Base-by-base conservation (phyloP, 768 basidiomycete species). In the Boletus huronensis region DNA sequence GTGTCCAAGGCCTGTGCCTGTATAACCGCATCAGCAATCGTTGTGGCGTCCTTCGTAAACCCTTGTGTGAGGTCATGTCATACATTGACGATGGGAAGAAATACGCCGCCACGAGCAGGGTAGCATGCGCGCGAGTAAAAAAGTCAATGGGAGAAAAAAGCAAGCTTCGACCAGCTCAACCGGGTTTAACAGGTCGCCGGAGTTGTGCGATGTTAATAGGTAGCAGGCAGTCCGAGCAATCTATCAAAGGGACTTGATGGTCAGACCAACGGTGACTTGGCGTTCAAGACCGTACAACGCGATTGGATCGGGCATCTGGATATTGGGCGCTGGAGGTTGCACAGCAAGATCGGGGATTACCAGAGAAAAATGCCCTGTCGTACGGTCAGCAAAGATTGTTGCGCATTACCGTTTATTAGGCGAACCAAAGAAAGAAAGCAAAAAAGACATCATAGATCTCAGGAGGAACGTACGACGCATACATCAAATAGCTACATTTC, bases 401-500 rank as follows among this genome's bases (percentile, higher is more conserved):
- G 1, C 34, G 10, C 52, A 13, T 31, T 7, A 16, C 23, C 23
- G 17, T 14, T 31, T 16, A 64, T 56, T 21, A 55, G 53, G 36
- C 45, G 2, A 51, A 32, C 46, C 29, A 50, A 35, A 8, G 13
- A 46, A 11, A 16, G 16, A 16, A 34, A 32, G 3, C 10, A 32
- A 31, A 31, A 13, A 28, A 41, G 38, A 52, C 23, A 48, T 44
- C 3, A 19, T 7, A 55, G 38, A 52, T 58, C 48, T 43, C 41
- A 6, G 25, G 36, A 54, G 39, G 54, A 53, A 57, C 47, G 39
- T 48, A 50, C 52, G 29, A 54, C 50, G 4, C 42, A 41, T 55
- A 54, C 43, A 66, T 49, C 36, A 32, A 19, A 54, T 50, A 59
- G 6, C 59, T 67, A 69, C 51, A 48, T 21, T 31, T 72, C 74